Percentiles rank a stretch among this genome's conserved stretches.
These are phyloP conservation scores for Chlamydomonas sphaeroides DNA, from an alignment of 139 green algal species.

Conservation along the genomic window DNA sequence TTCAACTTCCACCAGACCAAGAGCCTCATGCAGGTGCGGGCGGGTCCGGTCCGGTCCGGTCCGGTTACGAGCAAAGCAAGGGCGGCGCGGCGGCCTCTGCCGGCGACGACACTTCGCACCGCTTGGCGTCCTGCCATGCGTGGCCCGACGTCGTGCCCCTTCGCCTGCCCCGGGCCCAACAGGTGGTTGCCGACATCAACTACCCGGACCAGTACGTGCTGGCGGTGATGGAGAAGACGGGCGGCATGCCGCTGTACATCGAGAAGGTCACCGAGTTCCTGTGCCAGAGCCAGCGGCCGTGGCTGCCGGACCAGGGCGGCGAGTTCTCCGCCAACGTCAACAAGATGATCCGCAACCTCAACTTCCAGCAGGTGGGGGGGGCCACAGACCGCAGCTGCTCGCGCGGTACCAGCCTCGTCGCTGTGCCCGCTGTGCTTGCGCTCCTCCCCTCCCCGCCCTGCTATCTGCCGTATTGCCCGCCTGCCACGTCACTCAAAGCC, in stretches of 20 bases:
- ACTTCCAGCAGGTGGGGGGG: slow-evolving; percentile 72
- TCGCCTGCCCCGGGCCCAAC: slow-evolving; percentile 17
- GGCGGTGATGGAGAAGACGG: slow-evolving; percentile 73
- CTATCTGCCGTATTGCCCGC: too few relatives aligned
- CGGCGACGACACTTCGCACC: too few relatives aligned
- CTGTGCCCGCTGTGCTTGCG: too few relatives aligned
- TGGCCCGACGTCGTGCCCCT: too few relatives aligned
- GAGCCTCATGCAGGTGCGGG: slow-evolving; percentile 57
- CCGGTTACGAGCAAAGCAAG: too few relatives aligned
- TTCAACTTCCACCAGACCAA: slow-evolving; percentile 61
- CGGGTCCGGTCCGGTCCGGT: too few relatives aligned
- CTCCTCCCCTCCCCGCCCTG: too few relatives aligned
- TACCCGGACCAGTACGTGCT: slow-evolving; percentile 63
- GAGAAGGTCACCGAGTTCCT: slow-evolving; percentile 66
- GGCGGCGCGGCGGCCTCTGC: too few relatives aligned
- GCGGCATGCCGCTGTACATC: slow-evolving; percentile 77
- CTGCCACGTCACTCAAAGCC: too few relatives aligned
- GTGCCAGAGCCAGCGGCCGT: slow-evolving; percentile 57
- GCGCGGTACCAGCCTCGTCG: too few relatives aligned
- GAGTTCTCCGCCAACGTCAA: slow-evolving; percentile 59
- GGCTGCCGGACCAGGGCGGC: slow-evolving; percentile 50
- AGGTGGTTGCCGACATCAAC: slow-evolving; percentile 46
- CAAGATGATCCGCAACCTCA: slow-evolving; percentile 61
- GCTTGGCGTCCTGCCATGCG: too few relatives aligned
- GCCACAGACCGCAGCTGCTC: too few relatives aligned